phyloP scores from a whole-genome alignment of 495 filamentous ascomycete genomes.

The Annulohypoxylon bovei region DNA sequence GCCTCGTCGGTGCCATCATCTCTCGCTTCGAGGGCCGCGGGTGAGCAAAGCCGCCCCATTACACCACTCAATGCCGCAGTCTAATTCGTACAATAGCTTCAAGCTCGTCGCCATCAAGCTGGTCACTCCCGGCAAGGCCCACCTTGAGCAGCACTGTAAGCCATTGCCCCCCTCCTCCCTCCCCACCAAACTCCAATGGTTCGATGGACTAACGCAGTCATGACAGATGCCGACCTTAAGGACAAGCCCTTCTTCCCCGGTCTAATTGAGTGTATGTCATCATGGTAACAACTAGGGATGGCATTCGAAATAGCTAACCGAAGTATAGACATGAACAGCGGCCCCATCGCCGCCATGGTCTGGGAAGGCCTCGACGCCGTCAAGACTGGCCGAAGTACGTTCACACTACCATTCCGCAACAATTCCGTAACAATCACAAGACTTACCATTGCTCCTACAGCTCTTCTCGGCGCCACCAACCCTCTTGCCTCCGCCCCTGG shows the following conservation, averaged over 20 bases:
- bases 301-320: constrained; percentile 38
- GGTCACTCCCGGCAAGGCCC: constrained; percentile 81
- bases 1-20: constrained; percentile 96
- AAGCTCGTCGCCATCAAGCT: constrained; percentile 99
- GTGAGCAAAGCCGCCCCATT: constrained; percentile 56
- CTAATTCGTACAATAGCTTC: constrained; percentile 67
- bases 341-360: constrained; percentile 97
- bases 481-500: constrained; percentile 90
- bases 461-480: constrained; percentile 97
- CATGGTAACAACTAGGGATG: background rate
- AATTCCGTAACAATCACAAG: background rate
- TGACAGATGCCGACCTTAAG: constrained; percentile 80
- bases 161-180: constrained; percentile 14
- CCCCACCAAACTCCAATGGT: background rate
- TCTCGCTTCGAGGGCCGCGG: constrained; percentile 94
- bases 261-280: constrained; percentile 78
- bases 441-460: constrained; percentile 52
- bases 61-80: background rate
- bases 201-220: constrained; percentile 45
- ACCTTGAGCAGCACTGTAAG: constrained; percentile 94
- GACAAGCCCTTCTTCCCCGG: constrained; percentile 96
- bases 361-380: constrained; percentile 98
- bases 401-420: background rate
- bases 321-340: constrained; percentile 88
- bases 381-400: constrained; percentile 93